Conservation (phyloP, 2,329 filamentous ascomycete genomes). For the Xylariaceae sp. region DNA sequence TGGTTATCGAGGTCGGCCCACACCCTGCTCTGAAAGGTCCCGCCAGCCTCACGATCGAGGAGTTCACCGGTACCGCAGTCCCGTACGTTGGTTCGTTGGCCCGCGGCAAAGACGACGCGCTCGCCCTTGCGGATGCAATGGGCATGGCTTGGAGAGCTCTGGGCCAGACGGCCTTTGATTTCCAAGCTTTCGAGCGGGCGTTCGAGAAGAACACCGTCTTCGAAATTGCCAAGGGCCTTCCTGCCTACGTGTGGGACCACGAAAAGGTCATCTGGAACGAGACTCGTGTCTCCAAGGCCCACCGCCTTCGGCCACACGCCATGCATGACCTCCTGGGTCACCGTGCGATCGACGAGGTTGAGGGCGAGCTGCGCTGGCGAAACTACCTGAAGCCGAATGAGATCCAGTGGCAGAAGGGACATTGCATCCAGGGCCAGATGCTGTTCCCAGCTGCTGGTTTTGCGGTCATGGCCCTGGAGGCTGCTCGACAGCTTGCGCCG, state of each 20-base stretch:
- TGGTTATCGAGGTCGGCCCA: constrained; percentile 8
- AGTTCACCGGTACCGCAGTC: background rate
- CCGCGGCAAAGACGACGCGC: constrained; percentile 4
- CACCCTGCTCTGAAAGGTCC: constrained; percentile 11
- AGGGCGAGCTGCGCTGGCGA: constrained; percentile 1
- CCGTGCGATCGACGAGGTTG: background rate
- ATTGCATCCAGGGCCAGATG: constrained; percentile 14
- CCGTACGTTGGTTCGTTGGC: constrained; percentile 6
- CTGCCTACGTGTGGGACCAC: constrained; percentile 6
- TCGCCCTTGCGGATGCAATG: constrained; percentile 1
- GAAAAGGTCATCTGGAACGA: constrained; percentile 5
- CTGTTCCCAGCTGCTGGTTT: constrained; percentile 18
- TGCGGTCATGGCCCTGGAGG: constrained; percentile 14
- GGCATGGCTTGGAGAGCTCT: constrained; percentile 6
- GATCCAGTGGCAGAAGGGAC: constrained; percentile 9
- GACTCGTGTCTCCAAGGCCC: constrained; percentile 4
- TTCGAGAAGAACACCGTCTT: background rate
- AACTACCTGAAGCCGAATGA: constrained; percentile 2
- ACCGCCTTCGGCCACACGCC: background rate
- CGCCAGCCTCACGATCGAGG: constrained; percentile 3
- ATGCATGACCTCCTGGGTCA: constrained; percentile 1
- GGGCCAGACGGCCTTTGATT: background rate
- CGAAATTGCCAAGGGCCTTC: constrained; percentile 3
- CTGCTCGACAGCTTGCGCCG: constrained; percentile 4
- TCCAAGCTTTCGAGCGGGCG: constrained; percentile 1